Conservation (phyloP, 2,329 filamentous ascomycete species). For the Aspergillus sp. region DNA sequence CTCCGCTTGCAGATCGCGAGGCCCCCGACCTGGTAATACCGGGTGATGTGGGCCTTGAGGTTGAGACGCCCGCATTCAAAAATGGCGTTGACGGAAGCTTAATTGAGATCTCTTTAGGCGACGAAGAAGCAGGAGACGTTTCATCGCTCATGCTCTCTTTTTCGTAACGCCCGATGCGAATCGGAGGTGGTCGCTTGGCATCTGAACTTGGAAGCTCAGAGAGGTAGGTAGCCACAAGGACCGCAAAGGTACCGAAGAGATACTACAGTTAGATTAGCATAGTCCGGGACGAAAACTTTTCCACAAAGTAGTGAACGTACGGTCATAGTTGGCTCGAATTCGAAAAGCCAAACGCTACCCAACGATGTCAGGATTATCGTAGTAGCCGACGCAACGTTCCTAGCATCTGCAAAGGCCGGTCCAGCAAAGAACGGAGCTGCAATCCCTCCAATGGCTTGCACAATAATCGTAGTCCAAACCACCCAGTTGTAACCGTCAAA, state of each 20-base stretch:
- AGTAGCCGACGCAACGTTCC: slow-evolving; percentile 90
- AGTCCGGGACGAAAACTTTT: not conserved
- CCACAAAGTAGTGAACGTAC: slow-evolving; percentile 54
- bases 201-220: slow-evolving; percentile 63
- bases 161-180: slow-evolving; percentile 71
- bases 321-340: slow-evolving; percentile 69
- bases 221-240: slow-evolving; percentile 79
- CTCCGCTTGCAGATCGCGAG: slow-evolving; percentile 33
- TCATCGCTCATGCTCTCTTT: slow-evolving; percentile 63
- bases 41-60: slow-evolving; percentile 54
- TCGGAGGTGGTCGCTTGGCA: slow-evolving; percentile 52
- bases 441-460: slow-evolving; percentile 82
- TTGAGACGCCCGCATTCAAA: slow-evolving; percentile 51
- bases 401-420: slow-evolving; percentile 84
- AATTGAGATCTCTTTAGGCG: slow-evolving; percentile 48
- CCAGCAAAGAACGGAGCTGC: slow-evolving; percentile 80
- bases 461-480: slow-evolving; percentile 80
- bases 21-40: slow-evolving; percentile 46
- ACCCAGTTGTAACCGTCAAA: slow-evolving; percentile 93
- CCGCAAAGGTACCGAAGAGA: slow-evolving; percentile 73
- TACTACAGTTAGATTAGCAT: slow-evolving; percentile 58
- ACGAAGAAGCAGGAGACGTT: slow-evolving; percentile 22
- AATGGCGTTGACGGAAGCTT: slow-evolving; percentile 49
- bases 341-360: slow-evolving; percentile 81
- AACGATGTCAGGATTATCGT: slow-evolving; percentile 86